Evolutionary conservation across 352 stramenopile genomes (phyloP).

Genomic region (Lagenidium sp.): DNA sequence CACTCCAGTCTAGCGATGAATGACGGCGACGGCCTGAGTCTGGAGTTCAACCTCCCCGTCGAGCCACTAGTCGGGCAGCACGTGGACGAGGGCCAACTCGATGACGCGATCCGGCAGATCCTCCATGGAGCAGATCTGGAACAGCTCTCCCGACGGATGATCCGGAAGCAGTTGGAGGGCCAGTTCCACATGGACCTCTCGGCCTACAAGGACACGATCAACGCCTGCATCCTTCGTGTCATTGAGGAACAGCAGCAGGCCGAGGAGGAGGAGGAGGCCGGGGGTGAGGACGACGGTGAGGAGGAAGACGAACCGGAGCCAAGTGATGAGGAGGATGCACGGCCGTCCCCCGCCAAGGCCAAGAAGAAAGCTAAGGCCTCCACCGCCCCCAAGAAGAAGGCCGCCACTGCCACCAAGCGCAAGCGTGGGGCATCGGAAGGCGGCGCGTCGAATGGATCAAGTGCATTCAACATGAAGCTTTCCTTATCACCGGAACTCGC

Average conservation of each 20-base stretch:
- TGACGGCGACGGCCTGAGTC: constrained; percentile 38
- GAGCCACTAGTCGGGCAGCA: constrained; percentile 19
- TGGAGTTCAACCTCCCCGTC: constrained; percentile 42
- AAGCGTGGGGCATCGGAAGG: constrained; percentile 25
- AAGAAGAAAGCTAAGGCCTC: constrained; percentile 19
- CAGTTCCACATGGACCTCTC: constrained; percentile 74
- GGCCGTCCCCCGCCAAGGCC: constrained; percentile 20
- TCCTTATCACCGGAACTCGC: constrained; percentile 72
- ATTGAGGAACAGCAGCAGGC: constrained; percentile 73
- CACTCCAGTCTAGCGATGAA: constrained; percentile 46
- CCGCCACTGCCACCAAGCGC: constrained; percentile 40
- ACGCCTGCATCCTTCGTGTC: constrained; percentile 66
- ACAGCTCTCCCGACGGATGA: constrained; percentile 80
- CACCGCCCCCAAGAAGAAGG: constrained; percentile 39
- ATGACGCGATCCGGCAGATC: constrained; percentile 65
- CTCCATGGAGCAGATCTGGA: constrained; percentile 75
- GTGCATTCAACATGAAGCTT: constrained; percentile 75
- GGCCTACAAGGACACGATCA: constrained; percentile 79
- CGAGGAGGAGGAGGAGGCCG: constrained; percentile 40
- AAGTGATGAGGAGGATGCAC: constrained; percentile 23
- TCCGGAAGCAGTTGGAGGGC: constrained; percentile 78
- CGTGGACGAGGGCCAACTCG: constrained; percentile 56
- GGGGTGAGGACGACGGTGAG: constrained; percentile 32
- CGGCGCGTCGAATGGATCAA: constrained; percentile 6
- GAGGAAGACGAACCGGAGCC: constrained; percentile 35